Evolutionary conservation across 1,284 basidiomycete genomes (phyloP), one percentile per base, ranked within the genome.

Genomic region (Kwoniella shivajii): DNA sequence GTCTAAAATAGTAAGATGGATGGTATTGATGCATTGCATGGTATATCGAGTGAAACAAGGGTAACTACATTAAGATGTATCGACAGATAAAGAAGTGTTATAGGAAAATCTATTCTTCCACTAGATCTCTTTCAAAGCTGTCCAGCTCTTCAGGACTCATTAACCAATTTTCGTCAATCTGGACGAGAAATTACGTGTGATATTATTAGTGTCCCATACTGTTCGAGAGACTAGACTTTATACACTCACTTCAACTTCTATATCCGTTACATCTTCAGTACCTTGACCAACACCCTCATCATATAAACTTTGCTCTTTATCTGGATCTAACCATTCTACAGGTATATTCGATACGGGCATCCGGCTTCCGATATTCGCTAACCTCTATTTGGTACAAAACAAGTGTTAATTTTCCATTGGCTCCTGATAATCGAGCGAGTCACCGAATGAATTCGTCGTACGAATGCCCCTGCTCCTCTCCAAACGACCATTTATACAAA

Each of bases 221-320:
- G n/a, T 26, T 22, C 9, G 14, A 33, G 41, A 31, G 39, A 14
- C 6, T 20, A 33, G 41, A 3, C 13, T 18, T 11, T 9, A 42
- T 38, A 26, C 16, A 49, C 60, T 49, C 30, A 68, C 73, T 63
- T 70, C 68, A 13, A 60, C 65, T 42, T 78, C 84, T 39, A 81
- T 74, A 45, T 84, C 85, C 14, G 74, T 78, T 36, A 43, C 47
- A 20, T 27, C 53, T 14, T 9, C 57, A 78, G 76, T 50, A 85
- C 13, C 29, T 38, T 53, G n/a, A 22, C 41, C 29, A 43, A 52
- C 52, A 16, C 43, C 53, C 6, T 66, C 42, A 13, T 63, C 61
- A 11, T 64, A 60, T 5, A 22, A 22, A 24, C 20, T 26, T 6
- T 7, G 10, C n/a, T 56, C 49, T 27, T 68, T 39, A 39, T 76